phyloP scores from a whole-genome alignment of 2,329 filamentous ascomycete genomes.

The Botrytis cinerea region DNA sequence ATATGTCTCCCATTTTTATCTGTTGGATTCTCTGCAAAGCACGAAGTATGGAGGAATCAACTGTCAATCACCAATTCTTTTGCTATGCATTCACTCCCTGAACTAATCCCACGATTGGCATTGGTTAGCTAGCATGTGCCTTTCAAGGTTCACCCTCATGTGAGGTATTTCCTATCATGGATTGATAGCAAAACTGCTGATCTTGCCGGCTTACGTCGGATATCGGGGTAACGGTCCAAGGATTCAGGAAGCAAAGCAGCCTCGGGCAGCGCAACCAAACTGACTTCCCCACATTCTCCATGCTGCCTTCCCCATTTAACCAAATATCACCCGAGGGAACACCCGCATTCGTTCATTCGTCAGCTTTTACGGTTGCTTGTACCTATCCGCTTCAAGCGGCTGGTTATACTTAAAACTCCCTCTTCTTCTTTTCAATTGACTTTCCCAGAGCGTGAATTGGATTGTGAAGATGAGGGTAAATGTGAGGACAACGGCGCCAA shows the following conservation, averaged over 20 bases:
- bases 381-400: background rate
- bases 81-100: constrained; percentile 7
- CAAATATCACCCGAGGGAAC: background rate
- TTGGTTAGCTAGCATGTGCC: constrained; percentile 9
- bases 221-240: constrained; percentile 14
- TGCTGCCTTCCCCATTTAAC: constrained; percentile 5
- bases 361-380: background rate
- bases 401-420: background rate
- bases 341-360: constrained; percentile 8
- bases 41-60: background rate
- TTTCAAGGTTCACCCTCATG: constrained; percentile 8
- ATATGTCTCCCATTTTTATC: background rate
- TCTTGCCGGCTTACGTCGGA: constrained; percentile 10
- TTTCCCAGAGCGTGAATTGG: constrained; percentile 17
- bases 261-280: background rate
- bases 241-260: background rate
- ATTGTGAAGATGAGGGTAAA: constrained; percentile 35
- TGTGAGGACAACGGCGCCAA: constrained; percentile 31
- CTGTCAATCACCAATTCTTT: background rate
- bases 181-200: constrained; percentile 20
- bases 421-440: background rate
- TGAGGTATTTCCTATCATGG: constrained; percentile 8
- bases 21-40: background rate
- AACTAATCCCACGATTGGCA: background rate
- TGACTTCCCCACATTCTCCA: constrained; percentile 22